Percentiles rank a stretch among this genome's conserved stretches.
Evolutionary conservation across 208 protist genomes (phyloP).

Genomic region (Trypanosomatidae sp.): DNA sequence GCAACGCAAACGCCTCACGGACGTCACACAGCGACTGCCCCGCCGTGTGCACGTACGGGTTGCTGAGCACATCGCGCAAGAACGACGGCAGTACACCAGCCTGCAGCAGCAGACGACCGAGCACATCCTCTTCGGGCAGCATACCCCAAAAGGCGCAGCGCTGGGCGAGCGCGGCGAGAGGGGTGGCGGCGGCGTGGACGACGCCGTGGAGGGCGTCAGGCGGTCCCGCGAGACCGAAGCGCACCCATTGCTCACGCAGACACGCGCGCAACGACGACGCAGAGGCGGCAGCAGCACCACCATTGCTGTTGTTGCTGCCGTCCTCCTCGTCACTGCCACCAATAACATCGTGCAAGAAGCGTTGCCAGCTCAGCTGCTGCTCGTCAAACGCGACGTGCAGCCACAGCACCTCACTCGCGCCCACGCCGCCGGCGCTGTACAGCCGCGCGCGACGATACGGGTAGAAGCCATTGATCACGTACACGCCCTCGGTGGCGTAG

Average conservation of each 20-base stretch:
- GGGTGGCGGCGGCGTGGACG: slow-evolving; percentile 50
- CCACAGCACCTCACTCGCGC: slow-evolving; percentile 15
- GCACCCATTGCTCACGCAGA: slow-evolving; percentile 37
- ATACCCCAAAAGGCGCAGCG: slow-evolving; percentile 57
- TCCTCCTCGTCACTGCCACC: no score
- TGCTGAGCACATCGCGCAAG: slow-evolving; percentile 18
- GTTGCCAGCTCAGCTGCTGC: slow-evolving; percentile 33
- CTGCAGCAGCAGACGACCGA: slow-evolving; percentile 46
- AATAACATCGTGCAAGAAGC: slow-evolving; percentile 45
- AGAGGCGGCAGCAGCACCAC: no score
- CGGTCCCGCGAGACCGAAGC: slow-evolving; percentile 30
- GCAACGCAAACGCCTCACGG: no score
- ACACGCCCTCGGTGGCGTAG: slow-evolving; percentile 47
- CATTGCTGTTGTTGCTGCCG: no score
- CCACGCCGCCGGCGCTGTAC: slow-evolving; percentile 13
- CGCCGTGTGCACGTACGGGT: slow-evolving; percentile 42
- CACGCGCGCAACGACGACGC: slow-evolving; percentile 32
- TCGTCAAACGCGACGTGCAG: slow-evolving; percentile 47
- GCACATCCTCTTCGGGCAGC: slow-evolving; percentile 35
- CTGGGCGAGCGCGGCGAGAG: slow-evolving; percentile 71
- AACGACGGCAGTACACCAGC: slow-evolving; percentile 25
- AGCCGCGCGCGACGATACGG: slow-evolving; percentile 37
- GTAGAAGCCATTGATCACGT: slow-evolving; percentile 77
- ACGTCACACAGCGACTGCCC: no score
- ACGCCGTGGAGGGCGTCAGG: slow-evolving; percentile 66